Percentiles rank a stretch among this genome's conserved stretches.
Conservation (phyloP, 2,329 filamentous ascomycete genomes). For the Ophiocordyceps camponoti-saundersi region DNA sequence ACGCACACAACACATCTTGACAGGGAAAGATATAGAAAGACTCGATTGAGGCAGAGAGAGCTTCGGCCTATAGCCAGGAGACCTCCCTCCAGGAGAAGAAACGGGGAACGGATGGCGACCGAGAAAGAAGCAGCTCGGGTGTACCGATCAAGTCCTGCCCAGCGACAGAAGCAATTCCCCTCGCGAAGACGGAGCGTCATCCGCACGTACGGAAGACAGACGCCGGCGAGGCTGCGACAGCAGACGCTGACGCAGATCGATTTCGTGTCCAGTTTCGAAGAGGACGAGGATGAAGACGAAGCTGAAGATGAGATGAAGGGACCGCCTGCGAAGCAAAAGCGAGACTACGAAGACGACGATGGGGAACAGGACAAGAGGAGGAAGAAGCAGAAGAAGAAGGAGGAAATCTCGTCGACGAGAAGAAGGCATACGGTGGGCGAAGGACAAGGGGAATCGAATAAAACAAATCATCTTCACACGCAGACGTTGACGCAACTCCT, state of each 20-base stretch:
- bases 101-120: conserved; percentile 13
- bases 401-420: conserved; percentile 2
- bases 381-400: not conserved
- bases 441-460: conserved; percentile 4
- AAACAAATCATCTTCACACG: conserved; percentile 19
- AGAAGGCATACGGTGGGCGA: conserved; percentile 6
- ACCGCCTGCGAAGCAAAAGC: not conserved
- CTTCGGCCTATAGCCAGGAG: too few relatives aligned
- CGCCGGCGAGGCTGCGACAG: conserved; percentile 14
- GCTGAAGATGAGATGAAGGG: not conserved
- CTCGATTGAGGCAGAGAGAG: too few relatives aligned
- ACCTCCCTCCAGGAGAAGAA: too few relatives aligned
- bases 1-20: too few relatives aligned
- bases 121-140: conserved; percentile 16
- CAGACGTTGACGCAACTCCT: conserved; percentile 25
- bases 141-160: conserved; percentile 19
- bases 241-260: conserved; percentile 26
- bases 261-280: conserved; percentile 17
- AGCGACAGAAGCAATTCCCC: conserved; percentile 22
- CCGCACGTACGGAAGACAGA: conserved; percentile 16
- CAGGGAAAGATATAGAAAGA: too few relatives aligned
- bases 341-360: not conserved
- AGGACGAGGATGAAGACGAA: conserved; percentile 8
- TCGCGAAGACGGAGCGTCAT: conserved; percentile 13
- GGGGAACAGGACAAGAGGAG: conserved; percentile 7